Evolutionary conservation across 768 basidiomycete genomes (phyloP).

Genomic region (Macrolepiota fuliginosa): DNA sequence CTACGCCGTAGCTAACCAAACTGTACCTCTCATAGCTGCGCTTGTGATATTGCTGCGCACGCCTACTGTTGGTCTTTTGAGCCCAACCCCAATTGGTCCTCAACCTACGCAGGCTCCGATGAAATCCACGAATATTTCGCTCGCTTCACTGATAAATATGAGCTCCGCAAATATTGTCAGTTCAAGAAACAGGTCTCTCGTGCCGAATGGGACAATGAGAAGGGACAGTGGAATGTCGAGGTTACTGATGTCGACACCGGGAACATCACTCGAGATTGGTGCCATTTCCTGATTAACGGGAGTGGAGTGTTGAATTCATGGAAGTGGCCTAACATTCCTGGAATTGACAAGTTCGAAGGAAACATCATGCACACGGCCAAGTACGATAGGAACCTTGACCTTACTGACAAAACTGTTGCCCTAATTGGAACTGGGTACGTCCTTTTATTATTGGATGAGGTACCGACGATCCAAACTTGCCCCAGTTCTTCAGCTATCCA

Average conservation of each 20-base stretch:
- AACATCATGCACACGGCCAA: conserved; percentile 31
- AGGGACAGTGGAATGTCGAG: conserved; percentile 26
- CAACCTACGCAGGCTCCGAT: conserved; percentile 22
- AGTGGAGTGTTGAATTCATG: conserved; percentile 32
- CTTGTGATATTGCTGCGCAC: too few species aligned
- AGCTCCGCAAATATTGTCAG: conserved; percentile 26
- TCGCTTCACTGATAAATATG: conserved; percentile 25
- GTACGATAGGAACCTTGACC: conserved; percentile 24
- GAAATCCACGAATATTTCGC: conserved; percentile 21
- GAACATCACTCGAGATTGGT: conserved; percentile 18
- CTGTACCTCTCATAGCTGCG: too few species aligned
- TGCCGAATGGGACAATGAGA: conserved; percentile 25
- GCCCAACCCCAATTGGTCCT: conserved; percentile 29
- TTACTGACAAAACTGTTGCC: conserved; percentile 12
- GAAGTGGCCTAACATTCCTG: conserved; percentile 35
- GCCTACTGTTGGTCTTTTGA: conserved; percentile 24
- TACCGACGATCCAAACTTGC: too few species aligned
- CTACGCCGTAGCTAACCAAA: too few species aligned
- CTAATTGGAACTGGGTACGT: conserved; percentile 36
- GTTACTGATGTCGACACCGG: conserved; percentile 19
- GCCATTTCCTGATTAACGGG: conserved; percentile 31
- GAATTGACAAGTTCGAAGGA: conserved; percentile 30
- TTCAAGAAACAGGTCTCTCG: conserved; percentile 23
- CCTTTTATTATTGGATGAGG: too few species aligned
- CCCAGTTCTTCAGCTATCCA: too few species aligned